Conservation (phyloP, 345 rosid species). For the Eutrema heterophyllum region DNA sequence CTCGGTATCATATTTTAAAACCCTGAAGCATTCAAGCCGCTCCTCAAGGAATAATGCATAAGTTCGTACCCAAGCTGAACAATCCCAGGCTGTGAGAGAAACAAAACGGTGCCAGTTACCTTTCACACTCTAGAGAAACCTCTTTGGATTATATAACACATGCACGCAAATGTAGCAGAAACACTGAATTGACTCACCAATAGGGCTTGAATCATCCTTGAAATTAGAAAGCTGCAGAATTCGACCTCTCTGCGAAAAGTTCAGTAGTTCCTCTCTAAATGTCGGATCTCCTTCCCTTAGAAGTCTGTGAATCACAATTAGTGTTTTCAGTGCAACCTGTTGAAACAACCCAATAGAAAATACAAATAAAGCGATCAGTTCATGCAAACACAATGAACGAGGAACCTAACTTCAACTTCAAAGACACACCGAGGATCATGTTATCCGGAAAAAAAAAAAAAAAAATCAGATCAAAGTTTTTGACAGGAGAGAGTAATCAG, state of each 20-base stretch:
- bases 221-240: conserved; percentile 90
- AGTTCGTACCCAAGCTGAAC: conserved; percentile 99
- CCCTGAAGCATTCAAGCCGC: conserved; percentile 89
- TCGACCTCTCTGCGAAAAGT: conserved; percentile 74
- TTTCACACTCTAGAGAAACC: background rate
- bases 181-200: conserved; percentile 40
- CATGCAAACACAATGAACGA: background rate
- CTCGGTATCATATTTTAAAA: conserved; percentile 86
- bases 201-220: conserved; percentile 98
- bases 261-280: conserved; percentile 81
- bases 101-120: background rate
- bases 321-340: conserved; percentile 91
- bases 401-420: background rate
- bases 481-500: background rate
- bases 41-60: conserved; percentile 94
- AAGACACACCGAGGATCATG: background rate
- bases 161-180: background rate
- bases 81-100: conserved; percentile 82
- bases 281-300: conserved; percentile 96
- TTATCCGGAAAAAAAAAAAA: no score
- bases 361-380: background rate
- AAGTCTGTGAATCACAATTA: conserved; percentile 83
- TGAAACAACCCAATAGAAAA: background rate
- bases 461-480: background rate
- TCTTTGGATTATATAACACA: background rate